Evolutionary conservation across 306 rosid species (phyloP).

Genomic region (Trichosanthes truncata): DNA sequence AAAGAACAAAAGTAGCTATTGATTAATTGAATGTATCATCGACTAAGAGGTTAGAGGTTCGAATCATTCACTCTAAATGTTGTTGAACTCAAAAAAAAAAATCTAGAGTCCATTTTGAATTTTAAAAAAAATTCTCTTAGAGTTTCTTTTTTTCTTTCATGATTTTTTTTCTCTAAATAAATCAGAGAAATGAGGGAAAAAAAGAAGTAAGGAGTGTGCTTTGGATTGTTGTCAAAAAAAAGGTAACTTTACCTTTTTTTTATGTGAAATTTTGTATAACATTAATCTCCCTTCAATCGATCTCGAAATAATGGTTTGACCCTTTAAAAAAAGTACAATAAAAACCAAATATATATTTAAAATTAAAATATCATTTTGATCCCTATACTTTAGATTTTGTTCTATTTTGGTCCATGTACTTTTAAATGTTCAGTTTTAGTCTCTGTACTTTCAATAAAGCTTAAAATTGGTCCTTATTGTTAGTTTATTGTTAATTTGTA

Average conservation of each 20-base stretch:
- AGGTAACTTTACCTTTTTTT: neutral
- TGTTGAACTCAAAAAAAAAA: neutral
- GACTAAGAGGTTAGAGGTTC: too few species aligned
- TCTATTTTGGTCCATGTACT: too few species aligned
- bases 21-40: neutral
- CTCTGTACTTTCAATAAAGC: too few species aligned
- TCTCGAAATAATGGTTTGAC: neutral
- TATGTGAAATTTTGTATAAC: neutral
- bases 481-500: too few species aligned
- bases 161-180: neutral
- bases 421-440: too few species aligned
- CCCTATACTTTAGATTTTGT: too few species aligned
- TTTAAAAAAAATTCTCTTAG: neutral
- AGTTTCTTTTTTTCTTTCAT: constrained; percentile 12
- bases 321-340: neutral
- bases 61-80: too few species aligned
- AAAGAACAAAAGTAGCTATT: neutral
- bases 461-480: too few species aligned
- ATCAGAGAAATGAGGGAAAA: neutral
- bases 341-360: neutral
- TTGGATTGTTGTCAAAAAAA: neutral
- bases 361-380: too few species aligned
- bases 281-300: neutral
- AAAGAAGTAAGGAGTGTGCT: neutral
- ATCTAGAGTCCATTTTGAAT: neutral